phyloP scores from a whole-genome alignment of 2,329 filamentous ascomycete genomes.

The Pseudogymnoascus sp. region DNA sequence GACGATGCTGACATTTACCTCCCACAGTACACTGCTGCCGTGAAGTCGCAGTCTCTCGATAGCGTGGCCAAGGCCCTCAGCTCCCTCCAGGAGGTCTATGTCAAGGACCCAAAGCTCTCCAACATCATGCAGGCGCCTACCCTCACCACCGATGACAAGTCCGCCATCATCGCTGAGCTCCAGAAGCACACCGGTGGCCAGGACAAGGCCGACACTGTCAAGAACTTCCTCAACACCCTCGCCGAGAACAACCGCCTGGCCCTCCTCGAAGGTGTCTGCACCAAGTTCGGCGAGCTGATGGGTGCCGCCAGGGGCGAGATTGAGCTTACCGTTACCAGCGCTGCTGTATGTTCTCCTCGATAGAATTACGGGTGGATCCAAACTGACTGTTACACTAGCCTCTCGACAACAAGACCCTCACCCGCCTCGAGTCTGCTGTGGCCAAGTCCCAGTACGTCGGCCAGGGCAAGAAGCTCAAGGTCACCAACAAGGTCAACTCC shows the following conservation, averaged over 20 bases:
- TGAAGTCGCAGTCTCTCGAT: conserved; percentile 81
- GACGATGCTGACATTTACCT: conserved; percentile 5
- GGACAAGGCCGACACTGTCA: conserved; percentile 70
- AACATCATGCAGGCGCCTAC: conserved; percentile 72
- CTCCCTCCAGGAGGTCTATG: conserved; percentile 61
- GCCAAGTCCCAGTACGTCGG: conserved; percentile 82
- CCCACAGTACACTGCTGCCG: conserved; percentile 83
- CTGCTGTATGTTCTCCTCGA: conserved; percentile 54
- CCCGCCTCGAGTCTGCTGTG: conserved; percentile 78
- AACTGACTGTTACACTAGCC: conserved; percentile 40
- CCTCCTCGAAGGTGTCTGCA: conserved; percentile 69
- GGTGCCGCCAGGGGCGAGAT: conserved; percentile 85
- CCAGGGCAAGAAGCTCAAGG: conserved; percentile 95
- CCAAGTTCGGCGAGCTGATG: conserved; percentile 84
- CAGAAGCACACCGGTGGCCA: conserved; percentile 66
- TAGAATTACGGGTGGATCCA: background rate
- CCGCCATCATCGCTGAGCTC: conserved; percentile 76
- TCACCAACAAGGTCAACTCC: conserved; percentile 89
- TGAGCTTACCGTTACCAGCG: conserved; percentile 85
- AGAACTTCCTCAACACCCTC: conserved; percentile 86
- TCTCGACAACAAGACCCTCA: conserved; percentile 79
- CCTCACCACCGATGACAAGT: conserved; percentile 71
- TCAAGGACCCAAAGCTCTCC: conserved; percentile 75
- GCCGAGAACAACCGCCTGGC: conserved; percentile 95
- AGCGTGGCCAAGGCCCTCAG: conserved; percentile 72